These are phyloP conservation scores for Bertia moriformis DNA, from an alignment of 2,329 filamentous ascomycete species.

Conservation along the genomic window DNA sequence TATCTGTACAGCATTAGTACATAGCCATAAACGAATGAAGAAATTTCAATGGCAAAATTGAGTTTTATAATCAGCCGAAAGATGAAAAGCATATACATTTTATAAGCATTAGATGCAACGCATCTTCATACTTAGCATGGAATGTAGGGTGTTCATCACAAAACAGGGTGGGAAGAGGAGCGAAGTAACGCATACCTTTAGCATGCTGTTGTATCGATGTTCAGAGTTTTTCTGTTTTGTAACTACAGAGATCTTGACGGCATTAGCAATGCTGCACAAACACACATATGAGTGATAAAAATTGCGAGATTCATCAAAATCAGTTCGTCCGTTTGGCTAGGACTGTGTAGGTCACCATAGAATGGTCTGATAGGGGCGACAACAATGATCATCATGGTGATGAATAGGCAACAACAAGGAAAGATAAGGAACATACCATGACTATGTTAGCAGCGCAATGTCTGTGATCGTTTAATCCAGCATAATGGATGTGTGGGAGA, in stretches of 20 bases:
- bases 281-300: not conserved
- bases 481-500: too few species aligned
- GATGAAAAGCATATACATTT: slow-evolving; percentile 64
- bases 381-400: slow-evolving; percentile 35
- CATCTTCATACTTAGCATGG: slow-evolving; percentile 64
- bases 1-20: slow-evolving; percentile 5
- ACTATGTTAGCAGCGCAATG: too few species aligned
- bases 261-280: slow-evolving; percentile 1
- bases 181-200: slow-evolving; percentile 5
- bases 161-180: slow-evolving; percentile 14
- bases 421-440: slow-evolving; percentile 3
- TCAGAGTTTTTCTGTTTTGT: not conserved
- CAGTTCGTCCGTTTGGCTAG: slow-evolving; percentile 41
- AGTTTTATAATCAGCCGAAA: slow-evolving; percentile 55
- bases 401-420: slow-evolving; percentile 3
- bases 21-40: slow-evolving; percentile 4
- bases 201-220: not conserved
- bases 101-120: slow-evolving; percentile 40
- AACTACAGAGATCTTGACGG: not conserved
- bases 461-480: too few species aligned
- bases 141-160: slow-evolving; percentile 59
- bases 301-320: slow-evolving; percentile 9
- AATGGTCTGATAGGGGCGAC: slow-evolving; percentile 43
- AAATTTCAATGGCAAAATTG: slow-evolving; percentile 11
- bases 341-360: slow-evolving; percentile 25